These are phyloP conservation scores for Fusarium penzigii DNA, from an alignment of 2,329 filamentous ascomycete species.

Conservation along the genomic window DNA sequence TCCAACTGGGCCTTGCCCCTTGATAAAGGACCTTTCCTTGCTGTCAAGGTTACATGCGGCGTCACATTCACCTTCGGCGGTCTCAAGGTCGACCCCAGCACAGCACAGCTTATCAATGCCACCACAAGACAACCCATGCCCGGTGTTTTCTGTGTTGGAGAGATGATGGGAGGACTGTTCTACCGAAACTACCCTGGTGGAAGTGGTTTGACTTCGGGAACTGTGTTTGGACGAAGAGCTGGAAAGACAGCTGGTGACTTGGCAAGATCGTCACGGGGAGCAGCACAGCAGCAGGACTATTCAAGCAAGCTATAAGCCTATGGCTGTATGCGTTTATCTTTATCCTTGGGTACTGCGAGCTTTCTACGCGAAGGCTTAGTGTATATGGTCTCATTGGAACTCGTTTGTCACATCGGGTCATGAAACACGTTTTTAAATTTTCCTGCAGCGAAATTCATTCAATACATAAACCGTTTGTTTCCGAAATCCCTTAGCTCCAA, in stretches of 20 bases:
- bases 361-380: too few relatives aligned
- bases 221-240: conserved; percentile 50
- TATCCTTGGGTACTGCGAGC: too few relatives aligned
- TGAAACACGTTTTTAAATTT: too few relatives aligned
- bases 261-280: too few relatives aligned
- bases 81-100: conserved; percentile 55
- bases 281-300: too few relatives aligned
- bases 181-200: conserved; percentile 65
- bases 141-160: conserved; percentile 61
- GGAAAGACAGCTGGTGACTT: conserved; percentile 34
- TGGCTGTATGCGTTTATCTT: too few relatives aligned
- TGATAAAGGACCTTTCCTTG: conserved; percentile 58
- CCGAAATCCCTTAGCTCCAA: too few relatives aligned
- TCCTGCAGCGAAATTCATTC: too few relatives aligned
- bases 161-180: conserved; percentile 68
- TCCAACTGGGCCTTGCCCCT: conserved; percentile 67
- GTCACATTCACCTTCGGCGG: conserved; percentile 72
- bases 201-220: conserved; percentile 60
- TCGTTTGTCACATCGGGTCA: too few relatives aligned
- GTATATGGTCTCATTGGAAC: too few relatives aligned
- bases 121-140: conserved; percentile 47
- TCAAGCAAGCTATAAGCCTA: too few relatives aligned
- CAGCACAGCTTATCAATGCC: conserved; percentile 52
- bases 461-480: too few relatives aligned
- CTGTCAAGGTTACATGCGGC: conserved; percentile 64